Conservation (phyloP, 164 flowering plant genomes). For the Annona cherimola region DNA sequence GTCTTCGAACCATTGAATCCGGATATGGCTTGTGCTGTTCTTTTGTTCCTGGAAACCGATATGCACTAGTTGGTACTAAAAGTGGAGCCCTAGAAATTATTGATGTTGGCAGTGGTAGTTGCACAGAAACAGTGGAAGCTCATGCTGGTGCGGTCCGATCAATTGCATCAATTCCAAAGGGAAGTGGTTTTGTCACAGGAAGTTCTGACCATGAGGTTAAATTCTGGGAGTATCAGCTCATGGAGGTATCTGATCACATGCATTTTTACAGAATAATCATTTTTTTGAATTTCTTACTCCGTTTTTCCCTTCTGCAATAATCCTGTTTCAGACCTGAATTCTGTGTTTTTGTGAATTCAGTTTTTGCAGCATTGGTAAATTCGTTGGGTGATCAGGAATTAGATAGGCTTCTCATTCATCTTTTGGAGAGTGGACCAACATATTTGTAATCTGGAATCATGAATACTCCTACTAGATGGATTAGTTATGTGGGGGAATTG, state of each 20-base stretch:
- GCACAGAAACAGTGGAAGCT: slow-evolving; percentile 64
- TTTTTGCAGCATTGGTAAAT: background rate
- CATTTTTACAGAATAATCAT: slow-evolving; percentile 15
- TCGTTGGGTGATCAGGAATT: background rate
- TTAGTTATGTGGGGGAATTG: too few species aligned
- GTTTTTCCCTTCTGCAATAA: background rate
- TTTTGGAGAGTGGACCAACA: too few species aligned
- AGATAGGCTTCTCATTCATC: too few species aligned
- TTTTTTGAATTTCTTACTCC: background rate
- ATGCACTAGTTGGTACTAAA: slow-evolving; percentile 89
- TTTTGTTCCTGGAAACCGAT: slow-evolving; percentile 70
- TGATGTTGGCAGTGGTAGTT: slow-evolving; percentile 80
- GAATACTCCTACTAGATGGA: too few species aligned
- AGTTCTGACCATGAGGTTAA: slow-evolving; percentile 88
- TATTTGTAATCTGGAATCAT: too few species aligned
- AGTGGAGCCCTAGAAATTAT: slow-evolving; percentile 75
- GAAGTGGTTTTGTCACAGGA: slow-evolving; percentile 81
- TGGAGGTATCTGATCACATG: slow-evolving; percentile 58
- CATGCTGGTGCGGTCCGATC: slow-evolving; percentile 70
- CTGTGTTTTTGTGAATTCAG: background rate
- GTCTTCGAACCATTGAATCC: slow-evolving; percentile 88
- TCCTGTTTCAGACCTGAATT: background rate
- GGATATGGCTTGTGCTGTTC: slow-evolving; percentile 79
- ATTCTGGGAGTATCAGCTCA: slow-evolving; percentile 76
- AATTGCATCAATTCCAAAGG: slow-evolving; percentile 65